These are phyloP conservation scores for Martiniozyma abietophila DNA, from an alignment of 805 yeast genomes.

Conservation along the genomic window DNA sequence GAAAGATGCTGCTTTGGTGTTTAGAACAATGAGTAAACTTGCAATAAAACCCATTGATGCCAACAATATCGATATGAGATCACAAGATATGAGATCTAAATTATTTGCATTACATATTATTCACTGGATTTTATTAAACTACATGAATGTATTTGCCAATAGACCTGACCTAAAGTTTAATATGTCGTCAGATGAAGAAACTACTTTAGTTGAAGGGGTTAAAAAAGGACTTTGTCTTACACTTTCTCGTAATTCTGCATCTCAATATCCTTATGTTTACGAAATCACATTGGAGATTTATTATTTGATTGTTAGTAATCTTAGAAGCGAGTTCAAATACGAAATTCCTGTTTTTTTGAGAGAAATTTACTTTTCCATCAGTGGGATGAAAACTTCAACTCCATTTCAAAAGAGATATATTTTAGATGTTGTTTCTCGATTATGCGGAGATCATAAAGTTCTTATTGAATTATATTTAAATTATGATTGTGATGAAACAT, in stretches of 20 bases:
- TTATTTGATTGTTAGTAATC: slow-evolving; percentile 76
- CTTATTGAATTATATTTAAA: slow-evolving; percentile 88
- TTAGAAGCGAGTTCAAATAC: slow-evolving; percentile 80
- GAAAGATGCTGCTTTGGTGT: slow-evolving; percentile 86
- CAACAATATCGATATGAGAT: slow-evolving; percentile 71
- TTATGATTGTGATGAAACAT: slow-evolving; percentile 82
- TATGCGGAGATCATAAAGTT: slow-evolving; percentile 83
- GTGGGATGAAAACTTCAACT: slow-evolving; percentile 86
- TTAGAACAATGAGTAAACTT: slow-evolving; percentile 90
- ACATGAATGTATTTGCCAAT: slow-evolving; percentile 70
- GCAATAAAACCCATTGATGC: slow-evolving; percentile 78
- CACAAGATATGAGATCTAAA: slow-evolving; percentile 89
- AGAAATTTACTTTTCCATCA: slow-evolving; percentile 89
- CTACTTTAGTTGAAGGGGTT: slow-evolving; percentile 66
- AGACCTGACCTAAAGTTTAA: slow-evolving; percentile 44
- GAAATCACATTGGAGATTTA: slow-evolving; percentile 88
- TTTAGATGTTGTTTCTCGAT: slow-evolving; percentile 66
- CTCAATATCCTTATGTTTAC: slow-evolving; percentile 83
- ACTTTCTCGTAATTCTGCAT: slow-evolving; percentile 85
- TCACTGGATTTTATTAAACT: slow-evolving; percentile 76
- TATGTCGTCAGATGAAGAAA: slow-evolving; percentile 41
- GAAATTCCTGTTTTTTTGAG: slow-evolving; percentile 91
- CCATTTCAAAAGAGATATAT: slow-evolving; percentile 88
- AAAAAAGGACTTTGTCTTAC: slow-evolving; percentile 78
- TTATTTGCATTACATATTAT: slow-evolving; percentile 79